Evolutionary conservation across 345 rosid species (phyloP).

Genomic region (Populus tremula): DNA sequence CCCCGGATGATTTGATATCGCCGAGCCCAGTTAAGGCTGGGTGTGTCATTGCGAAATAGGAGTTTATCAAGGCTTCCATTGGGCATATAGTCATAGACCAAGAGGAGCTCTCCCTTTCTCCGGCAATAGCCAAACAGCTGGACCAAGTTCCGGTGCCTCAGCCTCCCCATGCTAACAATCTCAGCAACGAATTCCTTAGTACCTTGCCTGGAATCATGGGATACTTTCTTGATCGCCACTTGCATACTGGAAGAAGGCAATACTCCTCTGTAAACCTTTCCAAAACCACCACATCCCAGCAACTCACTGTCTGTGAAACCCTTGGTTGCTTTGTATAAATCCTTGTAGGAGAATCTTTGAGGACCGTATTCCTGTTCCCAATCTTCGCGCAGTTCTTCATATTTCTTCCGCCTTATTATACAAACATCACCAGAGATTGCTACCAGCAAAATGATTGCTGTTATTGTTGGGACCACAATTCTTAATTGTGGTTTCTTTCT

Average conservation of each 20-base stretch:
- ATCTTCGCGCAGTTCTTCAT: too few relatives aligned
- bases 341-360: conserved; percentile 13
- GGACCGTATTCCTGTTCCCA: neutral
- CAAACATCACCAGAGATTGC: neutral
- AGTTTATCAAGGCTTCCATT: conserved; percentile 3
- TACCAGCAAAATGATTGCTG: neutral
- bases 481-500: neutral
- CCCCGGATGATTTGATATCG: too few relatives aligned
- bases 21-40: neutral
- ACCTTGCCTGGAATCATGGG: neutral
- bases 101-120: conserved; percentile 4
- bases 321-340: conserved; percentile 8
- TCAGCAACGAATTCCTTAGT: conserved; percentile 4
- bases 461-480: neutral
- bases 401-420: neutral
- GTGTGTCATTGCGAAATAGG: neutral
- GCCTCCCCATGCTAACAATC: conserved; percentile 6
- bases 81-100: conserved; percentile 3
- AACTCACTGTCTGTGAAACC: neutral
- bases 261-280: neutral
- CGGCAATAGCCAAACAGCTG: neutral
- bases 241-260: neutral
- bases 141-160: conserved; percentile 3
- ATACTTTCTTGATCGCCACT: neutral
- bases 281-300: conserved; percentile 2